Conservation (phyloP, 192 early-diverging fungal species). For the Lunasporangiospora selenospora region DNA sequence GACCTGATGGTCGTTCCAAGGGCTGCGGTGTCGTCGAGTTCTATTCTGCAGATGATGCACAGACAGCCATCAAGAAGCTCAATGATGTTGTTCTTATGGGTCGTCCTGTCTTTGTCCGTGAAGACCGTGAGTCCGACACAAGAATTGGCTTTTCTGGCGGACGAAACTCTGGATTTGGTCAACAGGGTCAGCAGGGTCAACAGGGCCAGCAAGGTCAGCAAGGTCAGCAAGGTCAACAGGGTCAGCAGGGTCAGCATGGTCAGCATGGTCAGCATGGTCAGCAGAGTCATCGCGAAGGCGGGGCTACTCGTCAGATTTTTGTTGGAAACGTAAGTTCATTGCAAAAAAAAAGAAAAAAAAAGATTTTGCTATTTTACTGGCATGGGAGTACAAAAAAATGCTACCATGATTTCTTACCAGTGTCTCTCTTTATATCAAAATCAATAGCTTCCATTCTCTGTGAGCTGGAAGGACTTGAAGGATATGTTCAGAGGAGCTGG, state of each 20-base stretch:
- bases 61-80: slow-evolving; percentile 72
- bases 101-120: slow-evolving; percentile 77
- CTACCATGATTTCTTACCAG: background rate
- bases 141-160: slow-evolving; percentile 42
- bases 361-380: no score
- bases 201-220: background rate
- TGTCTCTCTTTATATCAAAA: background rate
- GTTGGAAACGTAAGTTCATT: slow-evolving; percentile 65
- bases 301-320: slow-evolving; percentile 59
- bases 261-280: background rate
- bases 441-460: slow-evolving; percentile 73
- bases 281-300: background rate
- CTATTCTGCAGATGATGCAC: slow-evolving; percentile 75
- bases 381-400: background rate
- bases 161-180: slow-evolving; percentile 14
- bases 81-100: slow-evolving; percentile 75
- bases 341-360: no score
- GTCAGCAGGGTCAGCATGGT: slow-evolving; percentile 12
- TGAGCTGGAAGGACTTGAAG: slow-evolving; percentile 89
- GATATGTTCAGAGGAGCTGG: slow-evolving; percentile 83
- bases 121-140: slow-evolving; percentile 72
- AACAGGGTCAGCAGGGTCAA: background rate
- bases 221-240: slow-evolving; percentile 4
- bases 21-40: slow-evolving; percentile 83
- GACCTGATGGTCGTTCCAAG: slow-evolving; percentile 69